Base-by-base conservation (phyloP, 1,139 yeast species). In the Debaryomycetaceae sp. region DNA sequence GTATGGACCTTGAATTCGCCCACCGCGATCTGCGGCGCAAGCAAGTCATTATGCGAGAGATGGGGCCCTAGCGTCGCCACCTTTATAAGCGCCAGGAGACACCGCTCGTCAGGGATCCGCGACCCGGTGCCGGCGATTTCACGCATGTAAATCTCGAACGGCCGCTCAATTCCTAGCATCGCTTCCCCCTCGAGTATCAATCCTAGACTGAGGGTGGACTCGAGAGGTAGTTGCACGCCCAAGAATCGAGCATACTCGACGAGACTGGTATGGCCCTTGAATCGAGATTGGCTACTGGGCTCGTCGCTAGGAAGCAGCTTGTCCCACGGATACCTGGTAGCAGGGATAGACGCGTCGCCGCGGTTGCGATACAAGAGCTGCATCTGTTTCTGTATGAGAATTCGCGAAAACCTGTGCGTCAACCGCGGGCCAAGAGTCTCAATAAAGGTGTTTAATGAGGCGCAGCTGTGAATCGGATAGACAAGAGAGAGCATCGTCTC, bases 21-120 rank as follows among this genome's bases (percentile, higher is more conserved):
- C 5, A 75, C 62, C 0, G 81, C 77, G 12, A 75, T 58, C 37
- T 77, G 83, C 1, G 78, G 61, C 0, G 86, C 81, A 34, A 53
- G 67, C 21, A 66, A 36, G 2, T 55, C 55, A 4, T 56, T 70
- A 80, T 81, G 74, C 3, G 43, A 26, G 12, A 51, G 35, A 1
- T 41, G 32, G 6, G 36, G 31, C 1, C 39, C 37, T 15, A 41
- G 37, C 34, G 41, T 34, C 4, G 71, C 50, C 1, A 68, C 68
- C 3, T 55, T 44, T 5, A 74, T 45, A 14, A 74, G 47, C 0
- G 75, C 71, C 3, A 49, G 36, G 2, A 74, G 36, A 20, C 72
- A 59, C 5, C 46, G 45, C 26, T 58, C 60, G 39, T 55, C 55
- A 4, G 73, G 62, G 4, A 44, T 27, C 12, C 36, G 28, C 10